A percentile compares a stretch with the other conserved stretches of the same genome.
phyloP scores from a whole-genome alignment of 306 rosid genomes.

The Arachis hypogaea region DNA sequence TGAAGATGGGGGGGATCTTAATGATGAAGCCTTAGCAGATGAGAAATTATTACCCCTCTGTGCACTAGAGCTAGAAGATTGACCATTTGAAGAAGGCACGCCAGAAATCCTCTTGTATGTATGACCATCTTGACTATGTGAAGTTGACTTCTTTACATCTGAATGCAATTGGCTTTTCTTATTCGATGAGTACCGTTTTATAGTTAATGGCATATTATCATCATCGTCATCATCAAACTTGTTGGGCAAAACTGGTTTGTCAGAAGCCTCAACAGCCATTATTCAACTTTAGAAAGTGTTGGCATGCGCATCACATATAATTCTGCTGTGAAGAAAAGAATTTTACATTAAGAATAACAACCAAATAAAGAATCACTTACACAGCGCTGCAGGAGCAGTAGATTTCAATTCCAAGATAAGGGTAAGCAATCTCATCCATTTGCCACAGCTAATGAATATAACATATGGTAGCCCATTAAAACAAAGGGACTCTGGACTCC shows the following conservation, averaged over 20 bases:
- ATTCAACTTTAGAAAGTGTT: conserved; percentile 33
- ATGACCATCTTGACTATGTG: conserved; percentile 38
- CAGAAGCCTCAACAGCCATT: conserved; percentile 58
- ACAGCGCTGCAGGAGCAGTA: conserved; percentile 9
- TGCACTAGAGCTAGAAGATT: conserved; percentile 40
- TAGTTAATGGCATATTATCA: conserved; percentile 27
- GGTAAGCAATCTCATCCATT: conserved; percentile 22
- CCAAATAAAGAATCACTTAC: conserved; percentile 12
- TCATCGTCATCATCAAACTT: conserved; percentile 34
- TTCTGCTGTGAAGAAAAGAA: conserved; percentile 28
- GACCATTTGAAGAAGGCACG: conserved; percentile 49
- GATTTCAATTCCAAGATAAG: conserved; percentile 20
- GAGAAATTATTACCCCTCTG: conserved; percentile 36
- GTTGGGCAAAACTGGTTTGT: conserved; percentile 34
- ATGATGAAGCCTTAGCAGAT: conserved; percentile 32
- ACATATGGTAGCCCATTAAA: neutral
- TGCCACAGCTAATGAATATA: conserved; percentile 5
- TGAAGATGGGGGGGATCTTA: conserved; percentile 21
- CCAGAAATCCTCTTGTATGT: conserved; percentile 35
- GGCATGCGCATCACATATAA: conserved; percentile 43
- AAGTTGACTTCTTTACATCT: conserved; percentile 44
- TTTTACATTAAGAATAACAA: conserved; percentile 20
- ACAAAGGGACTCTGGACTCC: neutral
- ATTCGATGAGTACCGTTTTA: conserved; percentile 35
- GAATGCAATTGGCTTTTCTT: conserved; percentile 45